Evolutionary conservation across 495 filamentous ascomycete species (phyloP).

Genomic region (Annulohypoxylon bovei): DNA sequence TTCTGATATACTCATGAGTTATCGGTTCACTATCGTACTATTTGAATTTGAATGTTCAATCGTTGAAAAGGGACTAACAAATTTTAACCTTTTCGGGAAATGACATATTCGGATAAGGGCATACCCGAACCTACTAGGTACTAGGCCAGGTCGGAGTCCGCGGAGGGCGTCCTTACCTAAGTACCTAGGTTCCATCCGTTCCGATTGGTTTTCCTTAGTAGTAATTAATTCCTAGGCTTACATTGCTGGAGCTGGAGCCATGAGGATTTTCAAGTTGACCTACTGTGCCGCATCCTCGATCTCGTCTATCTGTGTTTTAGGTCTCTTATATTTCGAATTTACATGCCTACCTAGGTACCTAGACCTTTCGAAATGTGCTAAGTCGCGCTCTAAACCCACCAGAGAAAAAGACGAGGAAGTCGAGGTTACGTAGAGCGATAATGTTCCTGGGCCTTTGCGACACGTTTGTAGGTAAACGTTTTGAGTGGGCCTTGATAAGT

Average conservation of each 20-base stretch:
- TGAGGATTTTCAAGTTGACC: neutral
- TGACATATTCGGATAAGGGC: neutral
- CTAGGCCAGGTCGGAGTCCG: slow-evolving; percentile 1
- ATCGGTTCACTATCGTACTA: no score
- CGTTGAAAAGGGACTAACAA: neutral
- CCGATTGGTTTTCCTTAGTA: neutral
- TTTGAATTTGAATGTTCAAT: neutral
- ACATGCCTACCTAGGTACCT: no score
- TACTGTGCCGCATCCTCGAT: neutral
- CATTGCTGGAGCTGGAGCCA: neutral
- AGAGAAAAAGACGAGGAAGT: neutral
- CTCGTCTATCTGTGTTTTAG: neutral
- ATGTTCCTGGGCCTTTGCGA: neutral
- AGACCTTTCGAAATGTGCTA: neutral
- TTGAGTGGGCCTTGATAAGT: neutral
- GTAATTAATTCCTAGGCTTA: neutral
- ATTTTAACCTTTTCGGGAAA: neutral
- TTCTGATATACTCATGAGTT: neutral
- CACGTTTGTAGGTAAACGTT: neutral
- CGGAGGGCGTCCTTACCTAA: neutral
- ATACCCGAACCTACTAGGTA: slow-evolving; percentile 4
- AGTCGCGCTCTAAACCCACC: neutral
- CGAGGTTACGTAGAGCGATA: neutral
- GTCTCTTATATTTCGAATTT: neutral
- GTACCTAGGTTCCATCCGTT: neutral